Base-by-base conservation (phyloP, 2,329 filamentous ascomycete species). In the Cytospora piceae region DNA sequence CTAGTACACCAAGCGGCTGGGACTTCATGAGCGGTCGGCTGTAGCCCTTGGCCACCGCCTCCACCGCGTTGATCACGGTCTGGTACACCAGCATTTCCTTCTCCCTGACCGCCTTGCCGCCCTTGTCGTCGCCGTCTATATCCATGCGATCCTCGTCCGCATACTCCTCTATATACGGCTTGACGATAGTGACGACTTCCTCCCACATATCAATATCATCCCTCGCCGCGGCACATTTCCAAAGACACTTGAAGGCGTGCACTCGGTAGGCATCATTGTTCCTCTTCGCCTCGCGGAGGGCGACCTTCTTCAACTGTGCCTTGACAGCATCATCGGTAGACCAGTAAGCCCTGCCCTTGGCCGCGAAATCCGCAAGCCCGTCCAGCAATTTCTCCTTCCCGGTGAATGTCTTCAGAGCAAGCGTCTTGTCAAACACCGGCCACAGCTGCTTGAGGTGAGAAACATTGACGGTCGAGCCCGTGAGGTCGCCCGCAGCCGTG, bases 391-490 rank as follows among this genome's bases (percentile, higher is more conserved):
- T 88, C 77, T 97, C 93, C 75, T 99, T 99, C 27, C 93, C 93
- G 0, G 90, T 85, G 83, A 97, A 99, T 0, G 94, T 97, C 82
- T 97, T 98, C 15, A 96, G 87, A 2, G 87, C 86, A 51, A 98
- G 79, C 1, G 92, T 88, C 73, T 90, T 92, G 69, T 97, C 92
- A 57, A 97, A 82, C 1, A 90, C 85, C 0, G 92, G 92, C 94
- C 94, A 99, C 27, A 97, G 81, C 20, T 80, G 79, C 70, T 83
- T 81, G 22, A 91, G 81, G 51, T 88, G 87, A 3, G 81, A 73
- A 22, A 84, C 81, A 67, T 85, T 86, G 61, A 92, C 86, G 53
- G 86, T 83, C 9, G 53, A 22, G 0, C 85, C 86, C 6, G 83
- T 81, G 59, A 81, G 77, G 14, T 85, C 83, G 59, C 85, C 83